phyloP scores from a whole-genome alignment of 73 alveolate species.

The Paramecium primaurelia region DNA sequence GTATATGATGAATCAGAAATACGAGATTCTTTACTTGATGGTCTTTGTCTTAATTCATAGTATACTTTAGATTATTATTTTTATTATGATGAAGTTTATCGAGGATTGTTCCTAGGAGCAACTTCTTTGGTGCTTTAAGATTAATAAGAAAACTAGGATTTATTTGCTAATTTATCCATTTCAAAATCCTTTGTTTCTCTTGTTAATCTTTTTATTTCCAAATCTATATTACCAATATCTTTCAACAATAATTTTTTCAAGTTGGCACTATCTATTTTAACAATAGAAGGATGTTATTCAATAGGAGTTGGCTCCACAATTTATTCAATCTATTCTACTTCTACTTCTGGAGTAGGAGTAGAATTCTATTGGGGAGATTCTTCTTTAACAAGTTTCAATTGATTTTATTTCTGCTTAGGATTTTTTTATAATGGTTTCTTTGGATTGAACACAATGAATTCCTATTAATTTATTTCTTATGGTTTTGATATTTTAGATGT shows the following conservation, averaged over 20 bases:
- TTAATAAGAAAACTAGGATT: background rate
- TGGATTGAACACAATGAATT: background rate
- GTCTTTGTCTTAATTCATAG: conserved; percentile 13
- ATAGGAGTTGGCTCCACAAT: background rate
- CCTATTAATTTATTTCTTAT: background rate
- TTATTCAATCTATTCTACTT: background rate
- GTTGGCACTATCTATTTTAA: background rate
- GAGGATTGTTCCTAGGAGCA: background rate
- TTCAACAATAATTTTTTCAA: background rate
- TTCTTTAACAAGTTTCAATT: background rate
- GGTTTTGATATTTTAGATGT: background rate
- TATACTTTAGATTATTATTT: background rate
- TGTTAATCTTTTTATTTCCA: conserved; percentile 28
- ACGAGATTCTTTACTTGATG: conserved; percentile 14
- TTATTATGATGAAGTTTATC: background rate
- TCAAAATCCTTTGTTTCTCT: background rate
- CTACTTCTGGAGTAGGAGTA: background rate
- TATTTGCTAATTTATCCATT: background rate
- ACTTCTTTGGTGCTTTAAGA: background rate
- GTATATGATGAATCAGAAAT: background rate
- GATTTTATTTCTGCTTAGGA: background rate
- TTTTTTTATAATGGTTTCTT: background rate
- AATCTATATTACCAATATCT: conserved; percentile 43
- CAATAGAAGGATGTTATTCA: background rate
- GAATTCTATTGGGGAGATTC: background rate